Conservation (phyloP, 257 asterid species). For the Ligustrum vulgare region DNA sequence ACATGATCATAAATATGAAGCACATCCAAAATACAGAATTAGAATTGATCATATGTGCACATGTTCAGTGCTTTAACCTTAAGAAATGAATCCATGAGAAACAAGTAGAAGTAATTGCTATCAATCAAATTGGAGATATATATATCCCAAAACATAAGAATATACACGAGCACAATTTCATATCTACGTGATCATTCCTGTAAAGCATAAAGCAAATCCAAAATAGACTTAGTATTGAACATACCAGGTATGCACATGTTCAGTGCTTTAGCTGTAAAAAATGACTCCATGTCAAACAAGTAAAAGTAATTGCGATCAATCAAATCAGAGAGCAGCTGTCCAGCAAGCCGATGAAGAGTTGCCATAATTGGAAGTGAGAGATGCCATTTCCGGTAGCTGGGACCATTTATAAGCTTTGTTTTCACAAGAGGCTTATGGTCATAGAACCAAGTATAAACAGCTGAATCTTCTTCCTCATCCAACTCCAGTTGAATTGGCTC, state of each 20-base stretch:
- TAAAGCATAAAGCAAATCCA: not conserved
- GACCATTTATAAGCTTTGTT: slow-evolving; percentile 94
- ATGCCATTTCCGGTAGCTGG: slow-evolving; percentile 98
- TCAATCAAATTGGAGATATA: slow-evolving; percentile 77
- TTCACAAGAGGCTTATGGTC: slow-evolving; percentile 97
- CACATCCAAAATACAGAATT: not conserved
- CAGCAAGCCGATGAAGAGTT: slow-evolving; percentile 94
- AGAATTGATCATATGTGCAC: slow-evolving; percentile 68
- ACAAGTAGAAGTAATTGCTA: slow-evolving; percentile 88
- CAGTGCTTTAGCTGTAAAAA: slow-evolving; percentile 94
- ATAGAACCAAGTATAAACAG: slow-evolving; percentile 95
- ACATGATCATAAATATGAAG: not conserved
- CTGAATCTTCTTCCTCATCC: slow-evolving; percentile 98
- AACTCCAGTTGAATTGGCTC: slow-evolving; percentile 96
- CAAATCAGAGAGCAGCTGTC: slow-evolving; percentile 92
- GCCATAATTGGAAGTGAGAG: slow-evolving; percentile 98
- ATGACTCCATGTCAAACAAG: slow-evolving; percentile 97
- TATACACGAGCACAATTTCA: not conserved
- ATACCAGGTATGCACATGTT: slow-evolving; percentile 98
- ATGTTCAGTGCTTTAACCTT: slow-evolving; percentile 96
- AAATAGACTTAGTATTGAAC: slow-evolving; percentile 8
- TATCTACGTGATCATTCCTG: not conserved
- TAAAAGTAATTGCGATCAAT: slow-evolving; percentile 91
- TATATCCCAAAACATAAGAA: too few relatives aligned
- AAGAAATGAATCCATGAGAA: slow-evolving; percentile 98